Conservation (phyloP, 2,329 filamentous ascomycete genomes). For the Zymoseptoria tritici region DNA sequence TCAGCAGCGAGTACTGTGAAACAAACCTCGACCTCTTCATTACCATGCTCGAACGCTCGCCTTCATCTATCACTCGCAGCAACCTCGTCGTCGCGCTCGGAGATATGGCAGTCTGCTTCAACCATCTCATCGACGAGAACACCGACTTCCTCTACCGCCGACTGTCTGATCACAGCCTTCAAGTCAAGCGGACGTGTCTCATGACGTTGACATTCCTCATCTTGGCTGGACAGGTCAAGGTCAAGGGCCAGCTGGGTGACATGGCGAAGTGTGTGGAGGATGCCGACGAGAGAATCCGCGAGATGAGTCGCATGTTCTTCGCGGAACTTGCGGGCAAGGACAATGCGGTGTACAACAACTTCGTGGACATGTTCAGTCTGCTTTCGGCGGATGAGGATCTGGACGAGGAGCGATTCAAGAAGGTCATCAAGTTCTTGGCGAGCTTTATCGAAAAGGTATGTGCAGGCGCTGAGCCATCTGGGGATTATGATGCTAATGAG, state of each 20-base stretch:
- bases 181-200: slow-evolving; percentile 91
- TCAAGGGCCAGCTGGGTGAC: slow-evolving; percentile 95
- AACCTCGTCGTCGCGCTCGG: slow-evolving; percentile 96
- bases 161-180: slow-evolving; percentile 77
- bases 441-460: slow-evolving; percentile 95
- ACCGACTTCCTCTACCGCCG: slow-evolving; percentile 95
- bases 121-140: slow-evolving; percentile 97
- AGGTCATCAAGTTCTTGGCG: slow-evolving; percentile 85
- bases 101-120: slow-evolving; percentile 99
- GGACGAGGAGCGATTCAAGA: slow-evolving; percentile 75
- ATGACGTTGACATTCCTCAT: slow-evolving; percentile 99
- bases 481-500: neutral
- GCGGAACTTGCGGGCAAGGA: slow-evolving; percentile 95
- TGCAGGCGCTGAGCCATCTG: neutral
- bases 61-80: slow-evolving; percentile 84
- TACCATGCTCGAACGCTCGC: slow-evolving; percentile 92
- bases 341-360: slow-evolving; percentile 98
- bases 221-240: slow-evolving; percentile 94
- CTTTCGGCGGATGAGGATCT: slow-evolving; percentile 74
- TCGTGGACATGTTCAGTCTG: slow-evolving; percentile 97
- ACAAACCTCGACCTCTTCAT: slow-evolving; percentile 86
- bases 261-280: slow-evolving; percentile 99
- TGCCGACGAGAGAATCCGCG: slow-evolving; percentile 86
- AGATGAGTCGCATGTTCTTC: slow-evolving; percentile 96
- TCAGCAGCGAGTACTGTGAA: slow-evolving; percentile 94